Conservation (phyloP, 2,329 filamentous ascomycete species). For the Botrytis porri region DNA sequence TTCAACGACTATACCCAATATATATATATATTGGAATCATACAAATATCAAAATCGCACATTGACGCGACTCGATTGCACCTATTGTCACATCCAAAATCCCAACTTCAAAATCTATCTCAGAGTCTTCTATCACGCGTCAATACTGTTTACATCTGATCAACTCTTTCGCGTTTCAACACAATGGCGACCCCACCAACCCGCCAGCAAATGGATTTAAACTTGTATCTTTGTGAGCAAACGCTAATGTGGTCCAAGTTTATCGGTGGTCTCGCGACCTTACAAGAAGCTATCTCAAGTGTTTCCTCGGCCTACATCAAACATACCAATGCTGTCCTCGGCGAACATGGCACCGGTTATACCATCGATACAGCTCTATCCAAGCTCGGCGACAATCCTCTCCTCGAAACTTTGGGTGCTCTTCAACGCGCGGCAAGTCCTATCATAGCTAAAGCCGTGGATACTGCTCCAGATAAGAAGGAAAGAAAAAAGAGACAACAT, state of each 20-base stretch:
- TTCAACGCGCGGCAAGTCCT: conserved; percentile 40
- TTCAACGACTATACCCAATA: background rate
- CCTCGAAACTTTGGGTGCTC: conserved; percentile 31
- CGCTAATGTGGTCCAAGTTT: conserved; percentile 52
- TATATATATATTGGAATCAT: background rate
- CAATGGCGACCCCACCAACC: conserved; percentile 23
- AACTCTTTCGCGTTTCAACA: conserved; percentile 20
- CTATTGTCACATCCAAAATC: conserved; percentile 19
- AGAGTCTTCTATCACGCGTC: conserved; percentile 28
- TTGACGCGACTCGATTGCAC: conserved; percentile 30
- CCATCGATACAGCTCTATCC: conserved; percentile 47
- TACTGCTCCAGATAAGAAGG: conserved; percentile 70
- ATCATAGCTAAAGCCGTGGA: conserved; percentile 42
- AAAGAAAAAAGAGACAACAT: conserved; percentile 81
- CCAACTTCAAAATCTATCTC: conserved; percentile 22
- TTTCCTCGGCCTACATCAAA: conserved; percentile 80
- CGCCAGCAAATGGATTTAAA: conserved; percentile 24
- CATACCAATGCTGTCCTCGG: conserved; percentile 83
- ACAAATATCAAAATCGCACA: background rate
- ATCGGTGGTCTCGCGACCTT: conserved; percentile 76
- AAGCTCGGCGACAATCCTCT: conserved; percentile 46
- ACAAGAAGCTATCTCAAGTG: conserved; percentile 72
- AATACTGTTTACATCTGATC: conserved; percentile 31
- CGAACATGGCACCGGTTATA: conserved; percentile 49
- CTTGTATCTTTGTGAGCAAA: conserved; percentile 26